Evolutionary conservation across 1,284 basidiomycete species (phyloP).

Genomic region (Flammula alnicola): DNA sequence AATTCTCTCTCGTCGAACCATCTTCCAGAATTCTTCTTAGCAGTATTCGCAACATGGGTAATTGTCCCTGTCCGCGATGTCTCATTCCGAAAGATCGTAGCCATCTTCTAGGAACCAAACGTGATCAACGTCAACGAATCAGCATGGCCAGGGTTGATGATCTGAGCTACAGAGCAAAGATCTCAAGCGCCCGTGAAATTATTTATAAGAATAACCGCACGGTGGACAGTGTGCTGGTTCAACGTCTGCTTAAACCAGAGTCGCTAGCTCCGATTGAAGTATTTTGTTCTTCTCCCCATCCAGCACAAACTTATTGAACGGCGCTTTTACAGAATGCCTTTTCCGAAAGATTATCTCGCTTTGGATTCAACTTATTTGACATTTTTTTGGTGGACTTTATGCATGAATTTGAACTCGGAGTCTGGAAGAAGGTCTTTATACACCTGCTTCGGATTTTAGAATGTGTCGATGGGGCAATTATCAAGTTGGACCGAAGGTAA

Average conservation of each 20-base stretch:
- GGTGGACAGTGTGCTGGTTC: too few relatives aligned
- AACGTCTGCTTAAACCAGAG: too few relatives aligned
- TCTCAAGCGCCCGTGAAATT: not conserved
- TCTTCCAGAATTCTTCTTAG: slow-evolving; percentile 12
- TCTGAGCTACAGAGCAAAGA: not conserved
- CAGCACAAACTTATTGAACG: not conserved
- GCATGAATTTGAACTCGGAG: slow-evolving; percentile 12
- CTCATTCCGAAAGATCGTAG: not conserved
- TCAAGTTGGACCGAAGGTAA: not conserved
- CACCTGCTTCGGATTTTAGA: slow-evolving; percentile 4
- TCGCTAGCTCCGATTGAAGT: too few relatives aligned
- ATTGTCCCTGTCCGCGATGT: slow-evolving; percentile 11
- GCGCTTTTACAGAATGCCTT: slow-evolving; percentile 1
- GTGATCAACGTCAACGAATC: not conserved
- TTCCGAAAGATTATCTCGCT: not conserved
- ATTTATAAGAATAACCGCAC: not conserved
- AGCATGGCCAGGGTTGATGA: not conserved
- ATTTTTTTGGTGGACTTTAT: slow-evolving; percentile 8
- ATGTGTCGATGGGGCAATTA: not conserved
- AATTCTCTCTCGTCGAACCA: too few relatives aligned
- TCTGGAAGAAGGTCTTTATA: slow-evolving; percentile 9
- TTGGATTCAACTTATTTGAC: not conserved
- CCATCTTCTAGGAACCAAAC: not conserved
- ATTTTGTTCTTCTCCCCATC: too few relatives aligned
- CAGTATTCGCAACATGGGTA: slow-evolving; percentile 11